Evolutionary conservation across 306 rosid species (phyloP).

Genomic region (Sophora flavescens): DNA sequence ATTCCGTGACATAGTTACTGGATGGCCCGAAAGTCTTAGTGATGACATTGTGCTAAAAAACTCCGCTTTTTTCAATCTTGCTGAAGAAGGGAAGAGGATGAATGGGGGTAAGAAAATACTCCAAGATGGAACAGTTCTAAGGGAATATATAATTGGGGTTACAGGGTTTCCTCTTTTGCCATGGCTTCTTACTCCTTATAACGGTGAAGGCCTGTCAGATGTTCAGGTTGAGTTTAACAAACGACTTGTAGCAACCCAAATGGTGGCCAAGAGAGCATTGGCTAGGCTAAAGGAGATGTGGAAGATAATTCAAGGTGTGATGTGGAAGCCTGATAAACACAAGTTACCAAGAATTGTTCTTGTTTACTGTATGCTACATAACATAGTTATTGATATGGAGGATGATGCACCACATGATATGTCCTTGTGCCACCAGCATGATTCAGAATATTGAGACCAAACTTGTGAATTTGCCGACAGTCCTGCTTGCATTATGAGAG

Average conservation of each 20-base stretch:
- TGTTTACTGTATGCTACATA: conserved; percentile 89
- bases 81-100: conserved; percentile 69
- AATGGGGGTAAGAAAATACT: conserved; percentile 59
- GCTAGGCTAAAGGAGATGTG: conserved; percentile 81
- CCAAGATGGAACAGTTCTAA: conserved; percentile 55
- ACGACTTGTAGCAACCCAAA: conserved; percentile 66
- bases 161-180: conserved; percentile 81
- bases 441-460: conserved; percentile 70
- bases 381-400: conserved; percentile 80
- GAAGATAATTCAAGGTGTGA: conserved; percentile 82
- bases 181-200: conserved; percentile 86
- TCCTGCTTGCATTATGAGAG: conserved; percentile 59
- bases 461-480: conserved; percentile 62
- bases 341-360: conserved; percentile 81
- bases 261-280: conserved; percentile 83
- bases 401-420: conserved; percentile 64
- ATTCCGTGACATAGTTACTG: conserved; percentile 76
- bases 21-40: conserved; percentile 92
- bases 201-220: conserved; percentile 61
- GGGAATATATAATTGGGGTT: conserved; percentile 81
- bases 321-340: conserved; percentile 91
- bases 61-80: conserved; percentile 66
- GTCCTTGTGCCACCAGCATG: conserved; percentile 69
- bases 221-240: conserved; percentile 64
- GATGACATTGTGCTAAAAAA: conserved; percentile 70